Evolutionary conservation across 768 basidiomycete species (phyloP).

Genomic region (Pleurotus giganteus): DNA sequence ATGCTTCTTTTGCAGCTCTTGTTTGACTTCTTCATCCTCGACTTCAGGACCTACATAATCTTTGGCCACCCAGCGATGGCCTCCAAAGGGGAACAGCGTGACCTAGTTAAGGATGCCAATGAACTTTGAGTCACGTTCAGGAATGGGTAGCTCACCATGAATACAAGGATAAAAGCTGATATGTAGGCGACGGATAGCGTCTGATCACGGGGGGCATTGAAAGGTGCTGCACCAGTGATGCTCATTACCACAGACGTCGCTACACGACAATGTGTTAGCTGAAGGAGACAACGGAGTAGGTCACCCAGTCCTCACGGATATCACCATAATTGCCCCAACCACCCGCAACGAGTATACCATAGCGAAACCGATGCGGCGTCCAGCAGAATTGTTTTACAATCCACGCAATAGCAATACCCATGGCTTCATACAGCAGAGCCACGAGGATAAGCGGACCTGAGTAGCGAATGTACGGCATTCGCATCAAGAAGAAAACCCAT

Average conservation of each 20-base stretch:
- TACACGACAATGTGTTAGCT: constrained; percentile 20
- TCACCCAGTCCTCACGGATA: too few species aligned
- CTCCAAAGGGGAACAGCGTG: constrained; percentile 66
- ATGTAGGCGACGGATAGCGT: constrained; percentile 67
- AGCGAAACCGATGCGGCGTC: constrained; percentile 75
- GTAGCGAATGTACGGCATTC: neutral
- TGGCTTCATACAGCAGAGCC: constrained; percentile 54
- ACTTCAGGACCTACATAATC: constrained; percentile 69
- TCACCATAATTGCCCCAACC: constrained; percentile 71
- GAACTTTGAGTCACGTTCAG: neutral
- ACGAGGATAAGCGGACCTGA: constrained; percentile 63
- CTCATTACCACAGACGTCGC: constrained; percentile 67
- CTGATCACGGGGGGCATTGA: constrained; percentile 55
- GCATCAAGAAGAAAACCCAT: neutral
- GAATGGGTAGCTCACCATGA: constrained; percentile 38
- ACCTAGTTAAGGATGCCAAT: constrained; percentile 33
- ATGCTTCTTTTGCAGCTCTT: constrained; percentile 38
- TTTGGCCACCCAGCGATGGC: constrained; percentile 48
- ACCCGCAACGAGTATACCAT: constrained; percentile 68
- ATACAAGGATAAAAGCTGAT: constrained; percentile 58
- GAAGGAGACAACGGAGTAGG: constrained; percentile 24
- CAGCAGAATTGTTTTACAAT: constrained; percentile 63
- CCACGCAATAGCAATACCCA: constrained; percentile 55
- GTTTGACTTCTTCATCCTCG: constrained; percentile 52
- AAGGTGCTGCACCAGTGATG: constrained; percentile 59